phyloP scores from a whole-genome alignment of 2,329 filamentous ascomycete genomes.

The Botrytis fabae region DNA sequence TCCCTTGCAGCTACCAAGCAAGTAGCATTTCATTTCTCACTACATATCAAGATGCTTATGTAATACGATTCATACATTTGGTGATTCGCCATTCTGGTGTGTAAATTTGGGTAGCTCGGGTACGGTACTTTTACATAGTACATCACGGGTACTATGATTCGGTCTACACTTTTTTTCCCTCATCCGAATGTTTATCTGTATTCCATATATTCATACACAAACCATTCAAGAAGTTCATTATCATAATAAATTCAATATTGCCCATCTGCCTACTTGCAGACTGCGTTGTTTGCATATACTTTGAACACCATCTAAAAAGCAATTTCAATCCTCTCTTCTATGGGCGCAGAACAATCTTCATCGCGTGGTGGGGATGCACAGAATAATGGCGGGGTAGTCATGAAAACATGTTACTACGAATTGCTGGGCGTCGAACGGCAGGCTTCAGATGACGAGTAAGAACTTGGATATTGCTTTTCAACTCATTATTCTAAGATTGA shows the following conservation, averaged over 20 bases:
- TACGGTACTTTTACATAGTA: not conserved
- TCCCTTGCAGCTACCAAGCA: too few relatives aligned
- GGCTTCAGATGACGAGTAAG: constrained; percentile 78
- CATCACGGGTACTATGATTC: not conserved
- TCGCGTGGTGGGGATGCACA: constrained; percentile 17
- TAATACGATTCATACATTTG: not conserved
- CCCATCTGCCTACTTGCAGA: not conserved
- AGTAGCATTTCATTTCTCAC: not conserved
- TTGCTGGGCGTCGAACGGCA: constrained; percentile 71
- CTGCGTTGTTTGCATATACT: not conserved
- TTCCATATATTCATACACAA: not conserved
- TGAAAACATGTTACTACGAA: constrained; percentile 82
- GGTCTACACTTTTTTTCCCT: not conserved
- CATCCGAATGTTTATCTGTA: not conserved
- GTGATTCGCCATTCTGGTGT: not conserved
- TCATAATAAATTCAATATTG: not conserved
- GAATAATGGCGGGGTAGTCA: constrained; percentile 21
- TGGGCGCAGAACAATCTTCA: constrained; percentile 36
- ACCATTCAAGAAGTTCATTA: not conserved
- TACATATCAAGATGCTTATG: not conserved
- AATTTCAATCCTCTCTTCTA: constrained; percentile 13
- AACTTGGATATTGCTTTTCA: constrained; percentile 10
- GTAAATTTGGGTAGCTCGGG: not conserved
- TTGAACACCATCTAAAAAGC: not conserved
- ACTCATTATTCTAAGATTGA: constrained; percentile 21